Evolutionary conservation across 2,329 filamentous ascomycete species (phyloP), one percentile per base, ranked within the genome.

Genomic region (Colletotrichum shisoi): DNA sequence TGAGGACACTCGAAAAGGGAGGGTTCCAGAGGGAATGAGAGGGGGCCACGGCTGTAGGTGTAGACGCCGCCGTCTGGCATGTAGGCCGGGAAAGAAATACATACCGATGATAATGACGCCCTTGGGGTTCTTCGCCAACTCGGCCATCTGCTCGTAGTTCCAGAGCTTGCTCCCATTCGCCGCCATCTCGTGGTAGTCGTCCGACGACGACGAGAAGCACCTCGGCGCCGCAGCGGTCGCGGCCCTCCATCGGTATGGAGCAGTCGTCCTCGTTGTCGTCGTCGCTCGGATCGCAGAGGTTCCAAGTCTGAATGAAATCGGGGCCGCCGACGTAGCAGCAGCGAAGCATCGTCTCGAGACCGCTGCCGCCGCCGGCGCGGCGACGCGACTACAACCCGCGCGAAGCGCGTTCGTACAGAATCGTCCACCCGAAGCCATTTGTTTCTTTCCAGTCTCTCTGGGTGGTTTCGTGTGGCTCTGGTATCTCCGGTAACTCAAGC

Each of bases 131-230:
- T 48, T 49, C 11, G 39, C 54, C 39, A 67, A 27, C 62, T 57
- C 24, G 21, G 44, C 42, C 57, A 86, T 71, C 76, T 85, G 81
- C 63, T 81, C 78, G 72, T 86, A 87, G 8, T 71, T 75, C 79
- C 83, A 87, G 11, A 80, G 73, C 71, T 79, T 84, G 71, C 72
- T 79, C 9, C 69, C 69, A 37, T 57, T 69, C 4, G 59, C 63
- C 15, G 69, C 54, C 1, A 62, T 65, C 39, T 70, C 53, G 31
- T 70, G 69, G 63, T 62, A 31, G 5, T 39, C 51, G 57, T 49
- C 49, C n/a, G 52, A 24, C 45, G 58, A 40, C n/a, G 59, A 44
- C 12, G 69, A 69, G 42, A 56, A 69, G 56, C 27, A 54, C n/a
- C 61, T 59, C 31, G 62, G 49, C 15, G 39, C 59, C n/a, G 21